Evolutionary conservation across 2,329 filamentous ascomycete genomes (phyloP), one percentile per base, ranked within the genome.

Genomic region (Polytolypa hystricis): DNA sequence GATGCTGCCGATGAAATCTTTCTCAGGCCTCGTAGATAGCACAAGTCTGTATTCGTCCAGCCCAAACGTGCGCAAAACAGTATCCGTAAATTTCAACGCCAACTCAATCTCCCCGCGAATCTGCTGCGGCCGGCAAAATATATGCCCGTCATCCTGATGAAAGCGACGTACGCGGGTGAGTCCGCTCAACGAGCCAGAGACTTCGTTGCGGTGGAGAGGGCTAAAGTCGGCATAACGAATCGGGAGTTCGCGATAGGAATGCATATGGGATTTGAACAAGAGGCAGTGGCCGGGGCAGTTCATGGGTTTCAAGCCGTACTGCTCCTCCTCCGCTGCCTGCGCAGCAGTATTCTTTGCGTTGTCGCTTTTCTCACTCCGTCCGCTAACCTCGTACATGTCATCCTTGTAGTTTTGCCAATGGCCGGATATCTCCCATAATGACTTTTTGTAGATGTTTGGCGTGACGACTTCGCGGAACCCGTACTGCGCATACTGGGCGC

Each of bases 281-380:
- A 93, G 66, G 55, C 84, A 93, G 58, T 93, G 85, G 3, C 84
- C 85, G 0, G 85, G 85, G 54, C 85, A 93, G 55, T 93, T 93
- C 85, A 93, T 93, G 10, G 85, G 85, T 59, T 93, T 93, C 47
- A 93, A 64, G 12, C 83, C 84, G 58, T 84, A 93, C 43, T 83
- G 80, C 45, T 79, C 77, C 43, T 81, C 75, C 42, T 78, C 73
- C 14, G 66, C 69, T 5, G 57, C 44, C 42, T 74, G 67, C 2
- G 56, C 57, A 4, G 60, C 60, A 21, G 44, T 62, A 51, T 31
- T 40, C 49, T 28, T 41, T 28, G 30, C n/a, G n/a, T 44, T 53
- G 30, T 63, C 53, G 3, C 63, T 64, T 15, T 54, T 62, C 21
- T 64, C 61, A n/a, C 66, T 67, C 11, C 70, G 65, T 2, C 68